Evolutionary conservation across 2,329 filamentous ascomycete genomes (phyloP).

Genomic region (Colletotrichum tofieldiae): DNA sequence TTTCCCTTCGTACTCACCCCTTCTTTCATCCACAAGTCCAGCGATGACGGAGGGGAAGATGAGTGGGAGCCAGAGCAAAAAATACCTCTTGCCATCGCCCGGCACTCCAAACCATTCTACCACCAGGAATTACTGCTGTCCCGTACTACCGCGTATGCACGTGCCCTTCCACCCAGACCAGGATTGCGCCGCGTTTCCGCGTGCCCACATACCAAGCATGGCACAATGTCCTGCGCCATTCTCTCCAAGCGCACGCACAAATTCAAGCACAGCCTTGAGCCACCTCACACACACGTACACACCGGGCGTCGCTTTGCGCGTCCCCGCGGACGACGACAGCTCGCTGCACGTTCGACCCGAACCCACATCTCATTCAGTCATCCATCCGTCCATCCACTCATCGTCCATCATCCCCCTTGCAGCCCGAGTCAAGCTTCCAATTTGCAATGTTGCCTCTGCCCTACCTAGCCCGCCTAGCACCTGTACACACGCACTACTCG

Average conservation of each 20-base stretch:
- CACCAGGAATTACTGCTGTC: too few relatives aligned
- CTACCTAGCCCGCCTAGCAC: not conserved
- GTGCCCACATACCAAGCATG: not conserved
- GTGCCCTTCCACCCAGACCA: too few relatives aligned
- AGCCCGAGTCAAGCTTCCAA: not conserved
- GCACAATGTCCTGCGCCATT: too few relatives aligned
- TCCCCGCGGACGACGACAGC: not conserved
- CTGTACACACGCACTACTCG: not conserved
- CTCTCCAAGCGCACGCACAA: too few relatives aligned
- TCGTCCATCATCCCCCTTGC: not conserved
- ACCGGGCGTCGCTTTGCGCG: too few relatives aligned
- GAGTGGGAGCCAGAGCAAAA: too few relatives aligned
- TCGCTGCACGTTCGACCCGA: not conserved
- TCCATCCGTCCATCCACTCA: not conserved
- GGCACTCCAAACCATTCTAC: not conserved
- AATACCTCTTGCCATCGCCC: not conserved
- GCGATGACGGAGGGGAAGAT: too few relatives aligned
- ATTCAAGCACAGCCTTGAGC: too few relatives aligned
- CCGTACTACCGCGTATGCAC: not conserved
- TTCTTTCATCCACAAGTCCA: too few relatives aligned
- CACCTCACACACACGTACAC: too few relatives aligned
- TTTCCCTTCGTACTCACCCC: too few relatives aligned
- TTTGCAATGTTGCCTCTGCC: not conserved
- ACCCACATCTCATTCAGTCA: not conserved
- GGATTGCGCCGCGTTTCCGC: not conserved